These are phyloP conservation scores for Gossypium lobatum DNA, from an alignment of 441 rosid genomes.

Conservation along the genomic window DNA sequence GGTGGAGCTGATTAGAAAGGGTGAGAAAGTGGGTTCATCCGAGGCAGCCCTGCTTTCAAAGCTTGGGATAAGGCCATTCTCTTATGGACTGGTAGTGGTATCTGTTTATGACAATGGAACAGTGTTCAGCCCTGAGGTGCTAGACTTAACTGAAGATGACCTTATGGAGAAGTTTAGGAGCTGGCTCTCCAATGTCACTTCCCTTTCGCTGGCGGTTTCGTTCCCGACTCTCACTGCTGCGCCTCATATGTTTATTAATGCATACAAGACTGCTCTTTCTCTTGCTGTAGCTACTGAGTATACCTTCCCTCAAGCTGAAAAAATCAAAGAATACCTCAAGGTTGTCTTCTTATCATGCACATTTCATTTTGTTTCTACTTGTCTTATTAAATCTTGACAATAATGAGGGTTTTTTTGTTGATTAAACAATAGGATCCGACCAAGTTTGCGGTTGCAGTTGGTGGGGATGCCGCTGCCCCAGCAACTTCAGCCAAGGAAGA, in stretches of 20 bases:
- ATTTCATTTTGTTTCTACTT: not conserved
- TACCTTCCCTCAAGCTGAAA: conserved; percentile 42
- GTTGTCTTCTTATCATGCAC: conserved; percentile 9
- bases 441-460: conserved; percentile 42
- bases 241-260: conserved; percentile 46
- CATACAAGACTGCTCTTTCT: conserved; percentile 45
- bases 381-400: not conserved
- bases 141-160: conserved; percentile 43
- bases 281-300: conserved; percentile 42
- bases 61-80: conserved; percentile 52
- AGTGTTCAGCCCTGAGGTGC: conserved; percentile 58
- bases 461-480: conserved; percentile 19
- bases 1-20: conserved; percentile 56
- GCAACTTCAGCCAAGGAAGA: conserved; percentile 29
- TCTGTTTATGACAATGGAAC: conserved; percentile 45
- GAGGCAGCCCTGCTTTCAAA: conserved; percentile 62
- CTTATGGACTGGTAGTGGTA: conserved; percentile 43
- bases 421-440: conserved; percentile 37
- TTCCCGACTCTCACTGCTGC: conserved; percentile 53
- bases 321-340: conserved; percentile 45
- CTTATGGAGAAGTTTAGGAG: conserved; percentile 36
- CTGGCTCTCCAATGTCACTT: conserved; percentile 42
- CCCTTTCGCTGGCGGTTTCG: conserved; percentile 40
- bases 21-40: conserved; percentile 62
- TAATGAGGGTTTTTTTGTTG: not conserved